Evolutionary conservation across 2,329 filamentous ascomycete genomes (phyloP), one percentile per base, ranked within the genome.

Genomic region (Colletotrichum tropicale): DNA sequence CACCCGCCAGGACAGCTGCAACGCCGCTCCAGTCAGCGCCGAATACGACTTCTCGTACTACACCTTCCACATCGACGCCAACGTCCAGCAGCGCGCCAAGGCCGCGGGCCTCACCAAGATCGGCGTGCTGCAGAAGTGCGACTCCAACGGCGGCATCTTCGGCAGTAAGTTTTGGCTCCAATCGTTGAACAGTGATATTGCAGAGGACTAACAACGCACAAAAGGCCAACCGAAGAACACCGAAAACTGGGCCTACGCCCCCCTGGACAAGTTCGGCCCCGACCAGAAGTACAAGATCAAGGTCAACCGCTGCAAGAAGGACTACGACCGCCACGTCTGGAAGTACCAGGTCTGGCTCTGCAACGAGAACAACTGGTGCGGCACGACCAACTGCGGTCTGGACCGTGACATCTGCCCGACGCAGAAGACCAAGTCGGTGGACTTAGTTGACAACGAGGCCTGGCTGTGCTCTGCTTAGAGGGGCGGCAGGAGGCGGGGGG

Each of bases 331-430:
- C 24, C 61, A 58, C 18, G 61, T 71, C 26, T 38, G 6, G 30
- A 71, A 18, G n/a, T 71, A 71, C 61, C 52, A n/a, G 12, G 69
- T 71, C 9, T 71, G 60, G 60, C 24, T 71, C 21, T 71, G 69
- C 61, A 26, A 71, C 61, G 24, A 66, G 15, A 58, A 66, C 10
- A 9, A 66, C 60, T 58, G 30, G 43, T 71, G 69, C 24, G 69
- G 61, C 13, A 58, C 43, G 2, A 71, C 43, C 1, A 32, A 32
- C 12, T 71, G 69, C 48, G 69, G 69, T 21, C 16, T 38, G 38
- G 30, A 32, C 43, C 43, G 69, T 6, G 2, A 56, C 1, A 30
- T 71, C 21, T 71, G 69, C 48, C 43, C 69, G 0, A 6, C 2
- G n/a, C 8, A 56, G 60, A 66, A 58, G 24, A 66, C 69, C 3